Evolutionary conservation across 148 eudicot genomes (phyloP).

Genomic region (Rhododendron molle): DNA sequence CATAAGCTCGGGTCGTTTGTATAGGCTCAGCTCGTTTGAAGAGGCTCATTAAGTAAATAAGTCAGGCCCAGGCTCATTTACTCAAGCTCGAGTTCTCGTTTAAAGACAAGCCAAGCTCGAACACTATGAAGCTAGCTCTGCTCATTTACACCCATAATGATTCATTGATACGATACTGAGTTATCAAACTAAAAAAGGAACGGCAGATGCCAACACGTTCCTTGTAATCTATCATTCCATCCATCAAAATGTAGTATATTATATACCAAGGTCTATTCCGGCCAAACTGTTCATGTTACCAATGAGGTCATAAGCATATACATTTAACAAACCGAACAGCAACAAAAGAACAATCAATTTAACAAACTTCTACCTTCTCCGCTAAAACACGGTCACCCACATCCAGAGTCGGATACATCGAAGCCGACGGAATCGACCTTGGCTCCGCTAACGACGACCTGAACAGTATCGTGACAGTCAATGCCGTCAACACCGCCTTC

Average conservation of each 20-base stretch:
- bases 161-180: neutral
- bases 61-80: neutral
- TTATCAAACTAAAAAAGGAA: neutral
- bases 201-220: neutral
- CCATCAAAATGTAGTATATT: neutral
- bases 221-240: neutral
- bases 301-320: too few species aligned
- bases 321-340: too few species aligned
- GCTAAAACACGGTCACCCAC: constrained; percentile 81
- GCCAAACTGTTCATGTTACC: neutral
- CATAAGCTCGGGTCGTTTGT: neutral
- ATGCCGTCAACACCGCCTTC: constrained; percentile 71
- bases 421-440: constrained; percentile 72
- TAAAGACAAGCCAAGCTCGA: too few species aligned
- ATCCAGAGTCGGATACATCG: constrained; percentile 83
- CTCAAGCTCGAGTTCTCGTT: neutral
- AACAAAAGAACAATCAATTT: neutral
- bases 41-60: too few species aligned
- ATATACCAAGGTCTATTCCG: neutral
- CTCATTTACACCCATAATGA: neutral
- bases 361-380: constrained; percentile 60
- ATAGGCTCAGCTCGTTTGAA: too few species aligned
- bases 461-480: constrained; percentile 62
- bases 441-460: constrained; percentile 77
- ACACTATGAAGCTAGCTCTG: too few species aligned